Percentiles rank a stretch among this genome's conserved stretches.
These are phyloP conservation scores for Pleomassaria siparia DNA, from an alignment of 2,329 filamentous ascomycete genomes.

Conservation along the genomic window DNA sequence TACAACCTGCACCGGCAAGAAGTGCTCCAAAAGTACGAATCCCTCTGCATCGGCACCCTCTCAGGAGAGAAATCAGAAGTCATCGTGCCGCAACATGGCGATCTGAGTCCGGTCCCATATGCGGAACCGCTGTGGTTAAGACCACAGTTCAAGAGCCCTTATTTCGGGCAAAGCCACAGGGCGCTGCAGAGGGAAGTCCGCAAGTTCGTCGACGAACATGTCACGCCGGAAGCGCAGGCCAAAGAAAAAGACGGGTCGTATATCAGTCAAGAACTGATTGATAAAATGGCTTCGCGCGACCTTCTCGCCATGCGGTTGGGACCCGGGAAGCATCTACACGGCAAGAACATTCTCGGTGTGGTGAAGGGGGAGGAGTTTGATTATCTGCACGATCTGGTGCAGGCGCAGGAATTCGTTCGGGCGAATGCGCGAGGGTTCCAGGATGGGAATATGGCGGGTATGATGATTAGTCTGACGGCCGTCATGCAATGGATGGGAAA, in stretches of 20 bases:
- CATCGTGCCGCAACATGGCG: constrained; percentile 68
- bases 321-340: constrained; percentile 78
- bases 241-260: constrained; percentile 73
- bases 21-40: constrained; percentile 77
- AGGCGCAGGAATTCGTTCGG: constrained; percentile 71
- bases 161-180: constrained; percentile 75
- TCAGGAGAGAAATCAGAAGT: constrained; percentile 74
- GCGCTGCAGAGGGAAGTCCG: constrained; percentile 69
- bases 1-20: constrained; percentile 93
- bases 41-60: constrained; percentile 74
- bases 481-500: constrained; percentile 77
- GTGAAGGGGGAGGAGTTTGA: constrained; percentile 79
- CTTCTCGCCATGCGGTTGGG: constrained; percentile 81
- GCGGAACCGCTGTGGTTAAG: constrained; percentile 83
- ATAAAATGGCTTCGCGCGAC: constrained; percentile 73
- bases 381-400: constrained; percentile 81
- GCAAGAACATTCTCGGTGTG: constrained; percentile 67
- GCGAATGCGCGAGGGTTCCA: constrained; percentile 77
- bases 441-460: constrained; percentile 84
- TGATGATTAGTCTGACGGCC: constrained; percentile 80
- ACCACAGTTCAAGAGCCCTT: constrained; percentile 74
- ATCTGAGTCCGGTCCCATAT: constrained; percentile 77
- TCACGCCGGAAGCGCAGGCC: constrained; percentile 73
- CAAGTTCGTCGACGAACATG: constrained; percentile 70
- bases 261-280: constrained; percentile 70